Percentiles rank a stretch among this genome's conserved stretches.
Evolutionary conservation across 768 basidiomycete species (phyloP).

Genomic region (Neoboletus subvelutipes): DNA sequence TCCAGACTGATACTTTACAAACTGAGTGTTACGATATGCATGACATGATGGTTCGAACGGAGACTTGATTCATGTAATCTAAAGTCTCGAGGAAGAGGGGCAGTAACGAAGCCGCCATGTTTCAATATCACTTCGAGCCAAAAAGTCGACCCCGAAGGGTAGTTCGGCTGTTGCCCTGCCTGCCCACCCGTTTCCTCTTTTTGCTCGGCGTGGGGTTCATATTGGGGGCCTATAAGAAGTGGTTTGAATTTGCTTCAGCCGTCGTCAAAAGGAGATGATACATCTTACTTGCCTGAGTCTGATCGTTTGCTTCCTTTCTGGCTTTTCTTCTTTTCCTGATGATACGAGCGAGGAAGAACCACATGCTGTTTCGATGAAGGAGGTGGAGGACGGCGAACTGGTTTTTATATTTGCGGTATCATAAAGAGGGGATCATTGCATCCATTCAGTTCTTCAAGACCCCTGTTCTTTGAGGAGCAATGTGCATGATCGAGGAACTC

Average conservation of each 20-base stretch:
- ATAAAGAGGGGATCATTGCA: not conserved
- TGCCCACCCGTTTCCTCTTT: not conserved
- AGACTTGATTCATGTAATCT: too few species aligned
- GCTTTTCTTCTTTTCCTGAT: slow-evolving; percentile 1
- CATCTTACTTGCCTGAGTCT: not conserved
- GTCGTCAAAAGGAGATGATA: not conserved
- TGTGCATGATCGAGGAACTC: not conserved
- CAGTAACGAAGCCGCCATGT: too few species aligned
- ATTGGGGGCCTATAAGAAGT: not conserved
- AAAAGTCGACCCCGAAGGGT: not conserved
- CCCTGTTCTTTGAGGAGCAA: not conserved
- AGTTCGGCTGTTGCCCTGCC: not conserved
- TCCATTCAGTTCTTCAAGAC: not conserved
- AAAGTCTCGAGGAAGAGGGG: too few species aligned
- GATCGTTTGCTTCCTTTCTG: not conserved
- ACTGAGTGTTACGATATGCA: too few species aligned
- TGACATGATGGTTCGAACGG: too few species aligned
- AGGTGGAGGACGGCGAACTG: not conserved
- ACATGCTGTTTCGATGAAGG: not conserved
- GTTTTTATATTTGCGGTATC: not conserved
- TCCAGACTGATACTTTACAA: too few species aligned
- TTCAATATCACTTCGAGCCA: too few species aligned
- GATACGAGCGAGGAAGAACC: slow-evolving; percentile 9
- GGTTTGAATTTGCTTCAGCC: too few species aligned
- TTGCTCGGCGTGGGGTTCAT: not conserved